Evolutionary conservation across 495 filamentous ascomycete genomes (phyloP).

Genomic region (Lophium mytilinum): DNA sequence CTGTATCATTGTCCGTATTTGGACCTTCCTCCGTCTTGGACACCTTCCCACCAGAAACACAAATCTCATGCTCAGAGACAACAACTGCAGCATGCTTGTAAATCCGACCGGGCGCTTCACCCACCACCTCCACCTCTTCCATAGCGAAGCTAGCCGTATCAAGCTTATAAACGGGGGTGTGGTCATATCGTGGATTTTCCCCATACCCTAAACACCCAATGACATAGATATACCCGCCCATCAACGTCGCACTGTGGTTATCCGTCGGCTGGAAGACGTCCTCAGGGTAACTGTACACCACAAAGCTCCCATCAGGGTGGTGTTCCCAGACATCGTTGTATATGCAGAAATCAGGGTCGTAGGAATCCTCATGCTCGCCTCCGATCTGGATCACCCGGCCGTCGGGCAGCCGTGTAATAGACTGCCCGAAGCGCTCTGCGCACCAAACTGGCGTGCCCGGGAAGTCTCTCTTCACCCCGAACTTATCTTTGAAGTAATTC

Average conservation of each 20-base stretch:
- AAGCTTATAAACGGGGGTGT: neutral
- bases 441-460: neutral
- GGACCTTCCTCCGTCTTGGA: too few species aligned
- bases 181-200: neutral
- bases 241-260: conserved; percentile 3
- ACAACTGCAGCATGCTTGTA: neutral
- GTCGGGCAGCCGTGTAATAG: neutral
- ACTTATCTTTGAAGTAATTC: neutral
- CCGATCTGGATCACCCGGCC: conserved; percentile 1
- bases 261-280: conserved; percentile 3
- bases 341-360: conserved; percentile 6
- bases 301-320: neutral
- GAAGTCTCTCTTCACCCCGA: neutral
- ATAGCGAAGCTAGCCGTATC: neutral
- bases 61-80: too few species aligned
- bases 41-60: too few species aligned
- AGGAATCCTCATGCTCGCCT: conserved; percentile 2
- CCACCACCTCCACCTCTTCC: neutral
- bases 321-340: conserved; percentile 8
- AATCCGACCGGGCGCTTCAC: conserved; percentile 1
- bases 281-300: conserved; percentile 2
- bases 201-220: neutral
- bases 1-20: too few species aligned
- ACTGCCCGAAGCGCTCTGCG: neutral
- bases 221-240: neutral